phyloP scores from a whole-genome alignment of 805 yeast genomes.

The Zygotorulaspora chibaensis region DNA sequence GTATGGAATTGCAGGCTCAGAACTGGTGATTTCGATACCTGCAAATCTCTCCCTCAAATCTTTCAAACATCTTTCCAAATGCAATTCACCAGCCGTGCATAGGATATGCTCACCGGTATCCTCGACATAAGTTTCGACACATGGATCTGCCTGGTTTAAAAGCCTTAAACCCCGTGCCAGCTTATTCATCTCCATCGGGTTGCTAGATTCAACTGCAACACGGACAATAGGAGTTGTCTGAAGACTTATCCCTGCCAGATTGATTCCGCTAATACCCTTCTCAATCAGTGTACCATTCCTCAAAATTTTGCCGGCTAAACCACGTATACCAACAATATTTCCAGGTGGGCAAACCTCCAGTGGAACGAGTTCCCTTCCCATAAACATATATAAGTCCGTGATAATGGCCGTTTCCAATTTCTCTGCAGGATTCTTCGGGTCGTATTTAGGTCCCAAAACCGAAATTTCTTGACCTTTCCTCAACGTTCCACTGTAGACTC shows the following conservation, averaged over 20 bases:
- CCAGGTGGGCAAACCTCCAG: conserved; percentile 88
- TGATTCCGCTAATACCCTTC: conserved; percentile 56
- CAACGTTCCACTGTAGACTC: conserved; percentile 84
- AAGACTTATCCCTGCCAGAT: conserved; percentile 68
- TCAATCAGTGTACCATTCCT: conserved; percentile 82
- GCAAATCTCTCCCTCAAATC: conserved; percentile 91
- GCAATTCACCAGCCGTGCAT: conserved; percentile 95
- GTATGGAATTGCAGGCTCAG: conserved; percentile 92
- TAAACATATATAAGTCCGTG: conserved; percentile 68
- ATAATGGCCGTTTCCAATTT: conserved; percentile 55
- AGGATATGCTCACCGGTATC: conserved; percentile 91
- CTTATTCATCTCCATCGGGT: conserved; percentile 72
- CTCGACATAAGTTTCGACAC: conserved; percentile 79
- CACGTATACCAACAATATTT: conserved; percentile 89
- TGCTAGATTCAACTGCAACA: conserved; percentile 92
- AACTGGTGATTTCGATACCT: conserved; percentile 76
- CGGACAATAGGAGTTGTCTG: conserved; percentile 88
- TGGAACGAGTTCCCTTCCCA: conserved; percentile 88
- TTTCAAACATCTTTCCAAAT: conserved; percentile 87
- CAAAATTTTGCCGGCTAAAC: conserved; percentile 73
- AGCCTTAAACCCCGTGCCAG: conserved; percentile 74
- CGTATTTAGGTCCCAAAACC: conserved; percentile 83
- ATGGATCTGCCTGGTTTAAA: conserved; percentile 88
- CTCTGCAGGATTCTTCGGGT: conserved; percentile 57
- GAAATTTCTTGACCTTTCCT: conserved; percentile 68